phyloP scores from a whole-genome alignment of 805 yeast genomes.

The Ogataea pignaliae region DNA sequence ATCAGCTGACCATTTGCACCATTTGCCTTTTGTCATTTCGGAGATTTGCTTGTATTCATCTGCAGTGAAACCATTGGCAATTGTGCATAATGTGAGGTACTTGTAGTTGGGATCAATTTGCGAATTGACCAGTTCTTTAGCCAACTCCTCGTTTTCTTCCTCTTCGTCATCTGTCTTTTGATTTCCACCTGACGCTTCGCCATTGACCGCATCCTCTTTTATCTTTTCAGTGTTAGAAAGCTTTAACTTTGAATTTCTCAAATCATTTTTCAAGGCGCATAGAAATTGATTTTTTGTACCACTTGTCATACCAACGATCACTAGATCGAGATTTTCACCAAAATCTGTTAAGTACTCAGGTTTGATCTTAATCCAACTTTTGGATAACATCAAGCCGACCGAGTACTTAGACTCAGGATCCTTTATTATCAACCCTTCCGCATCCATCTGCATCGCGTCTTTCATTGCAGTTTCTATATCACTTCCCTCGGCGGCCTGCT shows the following conservation, averaged over 20 bases:
- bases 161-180: constrained; percentile 24
- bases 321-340: constrained; percentile 80
- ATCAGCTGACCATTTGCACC: constrained; percentile 43
- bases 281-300: constrained; percentile 68
- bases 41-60: constrained; percentile 59
- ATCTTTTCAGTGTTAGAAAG: neutral
- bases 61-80: constrained; percentile 78
- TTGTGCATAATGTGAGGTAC: constrained; percentile 67
- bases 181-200: neutral
- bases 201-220: constrained; percentile 7
- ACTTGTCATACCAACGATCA: constrained; percentile 72
- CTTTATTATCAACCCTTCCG: constrained; percentile 84
- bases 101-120: constrained; percentile 18
- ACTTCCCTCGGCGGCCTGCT: constrained; percentile 37
- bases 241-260: neutral
- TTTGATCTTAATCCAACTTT: constrained; percentile 81
- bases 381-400: constrained; percentile 52
- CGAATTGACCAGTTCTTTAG: constrained; percentile 2
- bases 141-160: constrained; percentile 1
- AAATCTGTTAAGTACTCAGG: constrained; percentile 85
- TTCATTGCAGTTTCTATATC: constrained; percentile 56
- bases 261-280: constrained; percentile 58
- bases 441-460: constrained; percentile 52
- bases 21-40: constrained; percentile 51
- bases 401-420: constrained; percentile 52